Percentiles rank a stretch among this genome's conserved stretches.
These are phyloP conservation scores for Podosphaera aphanis DNA, from an alignment of 2,329 filamentous ascomycete genomes.

Conservation along the genomic window DNA sequence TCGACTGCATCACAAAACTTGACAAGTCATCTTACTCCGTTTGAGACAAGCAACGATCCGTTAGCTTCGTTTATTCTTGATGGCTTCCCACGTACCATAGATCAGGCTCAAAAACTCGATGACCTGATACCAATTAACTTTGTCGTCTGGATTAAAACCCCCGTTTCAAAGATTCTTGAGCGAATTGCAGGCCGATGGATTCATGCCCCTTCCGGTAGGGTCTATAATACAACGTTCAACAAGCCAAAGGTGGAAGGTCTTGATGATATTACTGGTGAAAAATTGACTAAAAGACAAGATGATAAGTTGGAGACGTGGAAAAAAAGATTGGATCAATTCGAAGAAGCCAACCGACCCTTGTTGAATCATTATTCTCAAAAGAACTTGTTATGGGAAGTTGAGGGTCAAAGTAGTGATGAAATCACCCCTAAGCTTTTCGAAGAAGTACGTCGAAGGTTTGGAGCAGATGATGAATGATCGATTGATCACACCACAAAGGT, in stretches of 20 bases:
- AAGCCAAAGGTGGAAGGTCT: slow-evolving; percentile 54
- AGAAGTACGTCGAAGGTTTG: slow-evolving; percentile 64
- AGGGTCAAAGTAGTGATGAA: slow-evolving; percentile 79
- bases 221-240: slow-evolving; percentile 92
- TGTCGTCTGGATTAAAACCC: slow-evolving; percentile 68
- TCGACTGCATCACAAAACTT: slow-evolving; percentile 14
- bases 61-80: slow-evolving; percentile 83
- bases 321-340: slow-evolving; percentile 56
- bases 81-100: slow-evolving; percentile 74
- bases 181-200: slow-evolving; percentile 86
- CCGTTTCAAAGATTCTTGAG: slow-evolving; percentile 63
- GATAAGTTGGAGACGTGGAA: slow-evolving; percentile 76
- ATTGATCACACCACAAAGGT: no score
- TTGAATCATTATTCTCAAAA: slow-evolving; percentile 72
- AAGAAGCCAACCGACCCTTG: slow-evolving; percentile 64
- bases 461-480: neutral
- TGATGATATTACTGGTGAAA: slow-evolving; percentile 82
- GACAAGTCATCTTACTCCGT: slow-evolving; percentile 17
- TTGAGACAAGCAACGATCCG: slow-evolving; percentile 39
- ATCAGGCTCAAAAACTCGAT: slow-evolving; percentile 59
- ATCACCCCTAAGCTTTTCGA: slow-evolving; percentile 73
- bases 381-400: slow-evolving; percentile 66
- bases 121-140: slow-evolving; percentile 80
- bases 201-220: slow-evolving; percentile 69
- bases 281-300: slow-evolving; percentile 58